Evolutionary conservation across 192 early-diverging fungal species (phyloP), one percentile per base, ranked within the genome.

Genomic region (Chytriomyces hyalinus): DNA sequence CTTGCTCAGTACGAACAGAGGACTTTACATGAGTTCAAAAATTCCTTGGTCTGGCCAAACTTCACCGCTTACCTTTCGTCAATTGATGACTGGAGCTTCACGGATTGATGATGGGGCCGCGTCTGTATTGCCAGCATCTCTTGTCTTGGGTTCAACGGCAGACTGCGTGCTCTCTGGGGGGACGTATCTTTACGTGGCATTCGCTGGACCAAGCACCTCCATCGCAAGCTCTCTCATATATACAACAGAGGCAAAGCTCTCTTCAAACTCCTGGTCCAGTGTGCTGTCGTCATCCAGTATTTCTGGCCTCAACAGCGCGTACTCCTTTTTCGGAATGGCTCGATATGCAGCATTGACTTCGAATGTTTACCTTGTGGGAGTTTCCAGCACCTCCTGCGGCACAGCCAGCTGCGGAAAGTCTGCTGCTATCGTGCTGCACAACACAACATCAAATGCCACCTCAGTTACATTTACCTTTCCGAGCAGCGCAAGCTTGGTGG

Each of bases 221-320:
- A 49, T 75, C 17, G 43, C 48, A 47, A 66, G 60, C 46, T 65
- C 49, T 50, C 73, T 75, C 22, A 75, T 75, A 50, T 75, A 75
- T 51, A n/a, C 63, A 20, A 75, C 9, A n/a, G 61, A 64, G 48
- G 28, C 9, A 47, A 36, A n/a, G 9, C 22, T 75, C 24, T 9
- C 17, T 1, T 45, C 28, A 6, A 66, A 66, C 44, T 6, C 11
- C 22, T 75, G 73, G 73, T 75, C 73, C 26, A 28, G 2, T 20
- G 46, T 20, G 8, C 64, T 75, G 10, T 47, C 26, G 6, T 51
- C 60, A 9, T 22, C 22, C 45, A 53, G 64, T 36, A 65, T 75
- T 65, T 26, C 73, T 17, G 57, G 62, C 17, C 7, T 36, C 8
- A 6, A 8, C 6, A 26, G 10, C 7, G 17, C 64, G 6, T 65